Conservation (phyloP, 768 basidiomycete species). For the Pulveroboletus sp. region DNA sequence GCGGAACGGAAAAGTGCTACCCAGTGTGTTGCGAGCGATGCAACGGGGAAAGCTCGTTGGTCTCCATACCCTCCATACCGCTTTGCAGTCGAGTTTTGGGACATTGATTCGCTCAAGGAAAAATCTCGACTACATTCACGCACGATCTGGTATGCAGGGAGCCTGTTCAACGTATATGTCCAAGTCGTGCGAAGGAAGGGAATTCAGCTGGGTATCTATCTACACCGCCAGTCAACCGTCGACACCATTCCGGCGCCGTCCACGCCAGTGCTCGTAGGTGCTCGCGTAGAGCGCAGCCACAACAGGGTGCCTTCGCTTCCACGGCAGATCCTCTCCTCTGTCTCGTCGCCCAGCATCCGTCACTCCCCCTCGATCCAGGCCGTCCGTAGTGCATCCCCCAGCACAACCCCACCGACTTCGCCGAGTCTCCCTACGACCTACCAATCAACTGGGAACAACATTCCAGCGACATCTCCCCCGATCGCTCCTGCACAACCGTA, state of each 20-base stretch:
- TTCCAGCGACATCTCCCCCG: constrained; percentile 42
- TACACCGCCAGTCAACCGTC: constrained; percentile 79
- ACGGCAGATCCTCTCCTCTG: constrained; percentile 26
- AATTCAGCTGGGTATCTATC: constrained; percentile 79
- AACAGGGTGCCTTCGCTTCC: constrained; percentile 30
- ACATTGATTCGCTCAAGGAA: constrained; percentile 74
- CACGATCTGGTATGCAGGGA: constrained; percentile 89
- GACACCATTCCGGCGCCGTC: constrained; percentile 78
- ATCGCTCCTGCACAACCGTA: constrained; percentile 61
- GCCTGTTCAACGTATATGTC: constrained; percentile 83
- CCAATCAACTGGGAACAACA: constrained; percentile 18
- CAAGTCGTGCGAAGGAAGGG: constrained; percentile 84
- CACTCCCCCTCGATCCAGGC: constrained; percentile 45
- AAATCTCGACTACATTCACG: constrained; percentile 79
- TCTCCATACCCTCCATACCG: constrained; percentile 75
- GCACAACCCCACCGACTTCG: constrained; percentile 22
- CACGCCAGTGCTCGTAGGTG: constrained; percentile 38
- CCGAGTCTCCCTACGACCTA: constrained; percentile 18
- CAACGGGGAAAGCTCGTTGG: constrained; percentile 50
- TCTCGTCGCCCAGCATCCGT: constrained; percentile 29
- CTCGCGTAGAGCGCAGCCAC: constrained; percentile 22
- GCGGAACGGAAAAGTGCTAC: constrained; percentile 39
- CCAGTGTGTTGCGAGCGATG: constrained; percentile 40
- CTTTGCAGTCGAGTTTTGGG: constrained; percentile 90
- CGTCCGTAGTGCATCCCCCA: constrained; percentile 44